These are phyloP conservation scores for Phytophthora melonis DNA, from an alignment of 352 stramenopile species.

Conservation along the genomic window DNA sequence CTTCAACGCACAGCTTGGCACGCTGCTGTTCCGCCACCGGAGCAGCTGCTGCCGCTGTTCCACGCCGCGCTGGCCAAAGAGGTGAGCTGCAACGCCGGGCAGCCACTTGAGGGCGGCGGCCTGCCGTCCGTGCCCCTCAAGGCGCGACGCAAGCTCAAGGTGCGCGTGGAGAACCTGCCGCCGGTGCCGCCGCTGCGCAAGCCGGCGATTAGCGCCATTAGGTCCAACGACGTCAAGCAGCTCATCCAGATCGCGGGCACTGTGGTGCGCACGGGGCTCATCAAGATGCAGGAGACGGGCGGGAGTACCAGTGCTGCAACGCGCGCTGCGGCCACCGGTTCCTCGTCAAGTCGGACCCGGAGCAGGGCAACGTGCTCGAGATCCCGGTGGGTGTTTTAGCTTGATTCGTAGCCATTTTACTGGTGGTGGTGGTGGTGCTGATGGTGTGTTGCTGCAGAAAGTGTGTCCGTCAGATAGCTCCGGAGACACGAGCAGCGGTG, in stretches of 20 bases:
- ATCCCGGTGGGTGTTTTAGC: slow-evolving; percentile 48
- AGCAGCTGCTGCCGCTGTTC: slow-evolving; percentile 89
- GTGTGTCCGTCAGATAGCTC: slow-evolving; percentile 56
- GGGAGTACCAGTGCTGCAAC: slow-evolving; percentile 90
- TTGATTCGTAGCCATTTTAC: no score
- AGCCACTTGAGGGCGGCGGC: slow-evolving; percentile 20
- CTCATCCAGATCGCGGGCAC: slow-evolving; percentile 88
- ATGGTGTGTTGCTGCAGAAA: slow-evolving; percentile 51
- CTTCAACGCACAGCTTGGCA: slow-evolving; percentile 78
- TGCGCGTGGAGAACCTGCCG: slow-evolving; percentile 93
- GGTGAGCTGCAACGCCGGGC: slow-evolving; percentile 30
- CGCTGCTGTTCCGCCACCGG: slow-evolving; percentile 90
- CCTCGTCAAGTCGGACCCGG: slow-evolving; percentile 89
- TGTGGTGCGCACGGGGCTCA: slow-evolving; percentile 91
- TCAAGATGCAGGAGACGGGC: slow-evolving; percentile 94
- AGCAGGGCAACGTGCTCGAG: slow-evolving; percentile 92
- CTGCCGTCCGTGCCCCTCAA: slow-evolving; percentile 46
- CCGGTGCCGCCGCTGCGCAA: slow-evolving; percentile 88
- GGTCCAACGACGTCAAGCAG: slow-evolving; percentile 91
- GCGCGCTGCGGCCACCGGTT: slow-evolving; percentile 81
- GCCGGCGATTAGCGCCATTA: slow-evolving; percentile 88
- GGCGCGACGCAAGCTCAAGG: slow-evolving; percentile 65
- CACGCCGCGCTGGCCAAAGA: slow-evolving; percentile 83
- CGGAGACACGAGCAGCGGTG: slow-evolving; percentile 36
- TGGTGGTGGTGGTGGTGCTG: no score